Evolutionary conservation across 208 protist genomes (phyloP), one percentile per base, ranked within the genome.

Genomic region (Naegleria gruberi): DNA sequence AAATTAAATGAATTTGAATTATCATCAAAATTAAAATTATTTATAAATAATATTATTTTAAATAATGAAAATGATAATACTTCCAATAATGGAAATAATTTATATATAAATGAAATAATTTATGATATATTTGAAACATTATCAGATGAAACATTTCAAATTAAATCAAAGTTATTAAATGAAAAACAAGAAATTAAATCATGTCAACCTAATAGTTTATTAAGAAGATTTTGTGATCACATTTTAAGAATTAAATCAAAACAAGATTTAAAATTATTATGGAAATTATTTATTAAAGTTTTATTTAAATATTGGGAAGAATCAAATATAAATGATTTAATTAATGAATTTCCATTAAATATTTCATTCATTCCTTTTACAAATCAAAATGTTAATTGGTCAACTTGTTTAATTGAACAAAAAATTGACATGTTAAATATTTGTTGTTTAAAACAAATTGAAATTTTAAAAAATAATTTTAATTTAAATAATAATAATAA

Each of bases 341-440:
- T 65, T 10, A 23, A 10, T 30, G 19, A 65, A 65, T 30, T 65
- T 65, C 2, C 51, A 30, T 23, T 23, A 65, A 23, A 82, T 82
- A 10, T 40, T 40, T 15, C 30, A 41, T 82, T 43, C n/a, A 86
- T 86, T 47, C 82, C 82, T 23, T 86, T 47, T 30, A 46, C 41
- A 0, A 86, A 86, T 6, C 8, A 86, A 26, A n/a, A 86, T 30
- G 34, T 86, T 42, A 40, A 44, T 86, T 86, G 82, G 82, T 19
- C 82, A 15, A 8, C 10, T 86, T 65, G 51, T 65, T 46, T 86
- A 86, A 17, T 86, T 37, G 82, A 46, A 46, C 82, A 86, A 86
- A 86, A 86, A 46, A 26, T 86, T 86, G 43, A 86, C 82, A 86
- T 86, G 82, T 46, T 86, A 30, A 86, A 86, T 46, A 44, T 86